Evolutionary conservation across 2,329 filamentous ascomycete species (phyloP).

Genomic region (Eurotiales sp.): DNA sequence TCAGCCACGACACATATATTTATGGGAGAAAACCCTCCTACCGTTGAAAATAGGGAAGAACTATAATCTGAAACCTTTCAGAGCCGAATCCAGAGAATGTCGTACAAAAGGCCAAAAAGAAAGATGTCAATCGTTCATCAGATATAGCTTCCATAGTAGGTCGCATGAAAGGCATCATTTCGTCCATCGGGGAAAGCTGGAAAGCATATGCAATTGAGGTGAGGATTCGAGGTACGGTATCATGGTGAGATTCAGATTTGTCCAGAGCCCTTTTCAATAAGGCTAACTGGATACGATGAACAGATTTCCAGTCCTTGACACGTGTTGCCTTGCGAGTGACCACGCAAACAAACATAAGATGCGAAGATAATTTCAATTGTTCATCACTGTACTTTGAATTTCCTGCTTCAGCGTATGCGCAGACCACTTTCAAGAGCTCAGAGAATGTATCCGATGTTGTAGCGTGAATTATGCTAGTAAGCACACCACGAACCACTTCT

Average conservation of each 20-base stretch:
- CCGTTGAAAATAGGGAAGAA: constrained; percentile 77
- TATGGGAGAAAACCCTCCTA: constrained; percentile 34
- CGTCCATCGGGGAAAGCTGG: constrained; percentile 73
- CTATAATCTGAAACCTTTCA: constrained; percentile 72
- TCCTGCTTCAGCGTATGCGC: constrained; percentile 44
- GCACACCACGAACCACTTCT: constrained; percentile 68
- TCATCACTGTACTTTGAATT: constrained; percentile 35
- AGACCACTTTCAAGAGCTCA: constrained; percentile 61
- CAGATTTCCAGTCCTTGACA: constrained; percentile 65
- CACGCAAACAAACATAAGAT: constrained; percentile 58
- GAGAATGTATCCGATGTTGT: constrained; percentile 70
- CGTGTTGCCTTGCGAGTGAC: constrained; percentile 76
- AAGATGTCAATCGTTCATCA: constrained; percentile 61
- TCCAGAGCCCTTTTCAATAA: constrained; percentile 45
- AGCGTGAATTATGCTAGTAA: constrained; percentile 81
- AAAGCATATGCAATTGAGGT: constrained; percentile 61
- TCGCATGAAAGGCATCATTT: constrained; percentile 66
- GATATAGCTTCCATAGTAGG: constrained; percentile 63
- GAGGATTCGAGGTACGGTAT: constrained; percentile 36
- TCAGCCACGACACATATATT: background rate
- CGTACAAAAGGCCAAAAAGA: constrained; percentile 83
- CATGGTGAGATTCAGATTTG: constrained; percentile 22
- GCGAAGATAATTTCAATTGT: constrained; percentile 39
- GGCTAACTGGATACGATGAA: constrained; percentile 56
- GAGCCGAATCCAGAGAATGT: constrained; percentile 71